Conservation (phyloP, 2,329 filamentous ascomycete genomes). For the Colletotrichum godetiae region DNA sequence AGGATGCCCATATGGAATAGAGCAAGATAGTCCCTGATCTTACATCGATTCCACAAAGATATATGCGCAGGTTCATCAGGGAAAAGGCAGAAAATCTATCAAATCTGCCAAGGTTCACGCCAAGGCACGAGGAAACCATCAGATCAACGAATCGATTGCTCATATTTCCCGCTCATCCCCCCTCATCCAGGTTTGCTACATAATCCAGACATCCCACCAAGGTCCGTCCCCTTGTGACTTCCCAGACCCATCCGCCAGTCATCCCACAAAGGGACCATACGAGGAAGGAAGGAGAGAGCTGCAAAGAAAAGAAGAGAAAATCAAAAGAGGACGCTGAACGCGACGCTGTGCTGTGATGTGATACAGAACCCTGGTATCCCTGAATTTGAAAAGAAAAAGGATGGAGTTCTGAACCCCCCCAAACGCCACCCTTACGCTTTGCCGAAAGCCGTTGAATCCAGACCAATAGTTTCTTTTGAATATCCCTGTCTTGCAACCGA, state of each 20-base stretch:
- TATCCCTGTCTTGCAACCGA: background rate
- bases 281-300: background rate
- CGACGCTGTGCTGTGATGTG: background rate
- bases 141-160: background rate
- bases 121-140: background rate
- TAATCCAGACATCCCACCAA: background rate
- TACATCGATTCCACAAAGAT: too few species aligned
- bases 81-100: too few species aligned
- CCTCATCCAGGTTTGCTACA: background rate
- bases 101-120: background rate
- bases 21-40: too few species aligned
- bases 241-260: background rate
- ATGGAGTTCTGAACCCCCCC: background rate
- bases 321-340: background rate
- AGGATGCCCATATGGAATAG: too few species aligned
- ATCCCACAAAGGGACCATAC: background rate
- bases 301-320: background rate
- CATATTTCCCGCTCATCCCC: background rate
- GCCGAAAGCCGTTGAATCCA: background rate
- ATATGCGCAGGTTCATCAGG: too few species aligned
- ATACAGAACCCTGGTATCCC: conserved; percentile 11
- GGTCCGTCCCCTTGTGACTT: background rate
- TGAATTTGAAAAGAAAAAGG: background rate
- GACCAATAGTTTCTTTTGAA: background rate
- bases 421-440: conserved; percentile 5